Percentiles rank a stretch among this genome's conserved stretches.
Evolutionary conservation across 805 yeast genomes (phyloP).

Genomic region (Starmerella potacharoeniae): DNA sequence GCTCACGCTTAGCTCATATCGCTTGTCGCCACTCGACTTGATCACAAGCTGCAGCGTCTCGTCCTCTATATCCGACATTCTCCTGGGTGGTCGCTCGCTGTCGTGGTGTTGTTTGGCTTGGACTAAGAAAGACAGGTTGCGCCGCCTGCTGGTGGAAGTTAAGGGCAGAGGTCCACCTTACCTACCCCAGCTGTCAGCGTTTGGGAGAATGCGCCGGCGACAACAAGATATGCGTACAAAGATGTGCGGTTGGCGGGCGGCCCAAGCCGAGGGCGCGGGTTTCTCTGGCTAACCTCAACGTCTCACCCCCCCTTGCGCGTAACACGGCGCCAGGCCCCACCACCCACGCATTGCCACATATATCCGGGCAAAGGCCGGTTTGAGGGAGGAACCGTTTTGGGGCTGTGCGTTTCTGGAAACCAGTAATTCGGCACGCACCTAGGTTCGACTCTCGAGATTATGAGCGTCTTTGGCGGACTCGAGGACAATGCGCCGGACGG

Average conservation of each 20-base stretch:
- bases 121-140: neutral
- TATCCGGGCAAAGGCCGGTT: neutral
- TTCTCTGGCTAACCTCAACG: neutral
- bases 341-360: neutral
- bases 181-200: neutral
- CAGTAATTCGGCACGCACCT: no score
- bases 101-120: neutral
- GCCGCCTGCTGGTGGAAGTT: neutral
- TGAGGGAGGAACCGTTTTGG: no score
- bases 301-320: neutral
- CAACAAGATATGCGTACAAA: neutral
- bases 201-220: neutral
- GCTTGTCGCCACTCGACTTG: constrained; percentile 56
- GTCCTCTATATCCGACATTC: constrained; percentile 7
- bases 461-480: constrained; percentile 24
- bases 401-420: no score
- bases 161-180: neutral
- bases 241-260: neutral
- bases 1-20: constrained; percentile 52
- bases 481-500: constrained; percentile 26
- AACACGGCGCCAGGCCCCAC: neutral
- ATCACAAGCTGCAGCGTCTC: constrained; percentile 15
- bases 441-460: neutral
- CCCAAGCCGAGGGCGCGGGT: neutral
- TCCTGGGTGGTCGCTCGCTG: neutral